Conservation (phyloP, 495 filamentous ascomycete genomes). For the Achaetomiella virescens region DNA sequence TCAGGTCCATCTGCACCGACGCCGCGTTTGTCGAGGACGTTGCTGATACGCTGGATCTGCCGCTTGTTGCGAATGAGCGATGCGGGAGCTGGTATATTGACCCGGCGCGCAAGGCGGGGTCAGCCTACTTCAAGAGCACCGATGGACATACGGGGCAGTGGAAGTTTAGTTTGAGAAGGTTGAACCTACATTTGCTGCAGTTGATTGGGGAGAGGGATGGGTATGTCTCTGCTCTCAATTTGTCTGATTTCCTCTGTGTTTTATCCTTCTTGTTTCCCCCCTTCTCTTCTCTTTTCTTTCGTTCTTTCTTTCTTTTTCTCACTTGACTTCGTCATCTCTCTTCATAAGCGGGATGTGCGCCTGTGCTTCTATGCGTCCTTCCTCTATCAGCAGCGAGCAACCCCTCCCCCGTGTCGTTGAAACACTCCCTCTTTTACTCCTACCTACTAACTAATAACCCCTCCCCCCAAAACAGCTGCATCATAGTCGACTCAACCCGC, state of each 20-base stretch:
- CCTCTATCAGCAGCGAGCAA: too few relatives aligned
- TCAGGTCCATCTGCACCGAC: conserved; percentile 65
- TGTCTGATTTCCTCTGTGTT: neutral
- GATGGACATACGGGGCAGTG: conserved; percentile 89
- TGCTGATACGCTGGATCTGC: conserved; percentile 48
- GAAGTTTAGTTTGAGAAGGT: conserved; percentile 74
- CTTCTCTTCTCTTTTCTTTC: neutral
- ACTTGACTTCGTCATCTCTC: neutral
- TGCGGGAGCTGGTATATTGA: conserved; percentile 95
- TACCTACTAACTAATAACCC: neutral
- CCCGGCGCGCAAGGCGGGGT: conserved; percentile 56
- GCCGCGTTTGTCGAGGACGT: conserved; percentile 59
- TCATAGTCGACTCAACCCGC: conserved; percentile 93
- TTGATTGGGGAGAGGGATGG: conserved; percentile 57
- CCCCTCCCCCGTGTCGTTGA: too few relatives aligned
- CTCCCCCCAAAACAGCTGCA: conserved; percentile 49
- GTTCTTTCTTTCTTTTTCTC: neutral
- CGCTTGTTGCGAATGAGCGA: conserved; percentile 86
- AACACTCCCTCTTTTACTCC: neutral
- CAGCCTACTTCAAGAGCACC: conserved; percentile 95
- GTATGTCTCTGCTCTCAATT: conserved; percentile 33
- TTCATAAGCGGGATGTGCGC: too few relatives aligned
- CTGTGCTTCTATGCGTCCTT: too few relatives aligned
- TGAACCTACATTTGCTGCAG: conserved; percentile 76
- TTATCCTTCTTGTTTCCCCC: neutral